A percentile compares a stretch with the other conserved stretches of the same genome.
Conservation (phyloP, 805 yeast genomes). For the Lipomyces kockii region DNA sequence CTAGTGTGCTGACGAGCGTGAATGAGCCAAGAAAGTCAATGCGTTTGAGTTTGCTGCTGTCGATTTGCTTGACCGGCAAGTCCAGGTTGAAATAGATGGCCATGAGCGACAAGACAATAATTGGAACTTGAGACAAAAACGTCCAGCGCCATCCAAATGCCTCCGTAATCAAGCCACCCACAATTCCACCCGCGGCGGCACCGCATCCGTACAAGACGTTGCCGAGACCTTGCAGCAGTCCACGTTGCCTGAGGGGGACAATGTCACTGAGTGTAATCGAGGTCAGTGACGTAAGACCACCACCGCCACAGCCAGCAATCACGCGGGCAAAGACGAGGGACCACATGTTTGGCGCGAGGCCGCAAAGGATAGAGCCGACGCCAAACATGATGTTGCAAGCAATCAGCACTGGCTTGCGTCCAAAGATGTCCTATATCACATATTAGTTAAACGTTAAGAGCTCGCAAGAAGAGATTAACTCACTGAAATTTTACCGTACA, state of each 20-base stretch:
- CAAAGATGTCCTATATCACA: constrained; percentile 53
- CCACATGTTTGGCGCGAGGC: constrained; percentile 41
- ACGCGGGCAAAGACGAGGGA: constrained; percentile 52
- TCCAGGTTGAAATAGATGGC: constrained; percentile 42
- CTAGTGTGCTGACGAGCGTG: constrained; percentile 60
- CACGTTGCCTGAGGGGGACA: constrained; percentile 71
- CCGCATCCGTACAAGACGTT: constrained; percentile 81
- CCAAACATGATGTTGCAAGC: constrained; percentile 53
- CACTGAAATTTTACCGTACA: constrained; percentile 64
- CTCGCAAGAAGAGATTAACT: not conserved
- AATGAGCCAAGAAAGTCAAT: constrained; percentile 70
- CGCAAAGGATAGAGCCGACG: constrained; percentile 58
- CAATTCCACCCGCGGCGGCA: constrained; percentile 66
- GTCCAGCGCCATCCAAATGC: constrained; percentile 35
- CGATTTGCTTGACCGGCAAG: constrained; percentile 27
- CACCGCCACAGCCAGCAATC: constrained; percentile 89
- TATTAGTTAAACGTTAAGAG: not conserved
- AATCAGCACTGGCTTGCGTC: constrained; percentile 50
- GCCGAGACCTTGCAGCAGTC: constrained; percentile 80
- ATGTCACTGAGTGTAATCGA: constrained; percentile 79
- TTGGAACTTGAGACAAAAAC: constrained; percentile 50
- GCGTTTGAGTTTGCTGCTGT: constrained; percentile 54
- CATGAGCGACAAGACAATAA: constrained; percentile 46
- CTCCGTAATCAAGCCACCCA: constrained; percentile 51
- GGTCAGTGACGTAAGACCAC: constrained; percentile 76